Evolutionary conservation across 768 basidiomycete genomes (phyloP), one percentile per base, ranked within the genome.

Genomic region (Mycena capillaripes): DNA sequence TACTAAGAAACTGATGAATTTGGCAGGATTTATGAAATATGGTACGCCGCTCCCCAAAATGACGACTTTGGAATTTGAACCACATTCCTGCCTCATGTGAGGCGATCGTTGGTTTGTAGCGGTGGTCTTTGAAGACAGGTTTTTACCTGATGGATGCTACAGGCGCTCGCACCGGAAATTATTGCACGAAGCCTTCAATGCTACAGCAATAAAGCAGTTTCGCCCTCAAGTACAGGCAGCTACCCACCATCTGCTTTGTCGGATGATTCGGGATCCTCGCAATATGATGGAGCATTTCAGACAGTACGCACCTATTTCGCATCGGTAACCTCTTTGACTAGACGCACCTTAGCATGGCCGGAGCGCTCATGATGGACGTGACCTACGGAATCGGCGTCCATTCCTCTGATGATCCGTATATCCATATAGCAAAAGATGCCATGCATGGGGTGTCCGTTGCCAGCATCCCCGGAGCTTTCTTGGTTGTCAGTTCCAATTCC

Each of bases 351-450:
- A 82, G 81, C 25, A 70, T 77, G 38, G 71, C 79, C 10, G 80
- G 66, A 6, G 74, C 74, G 14, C 78, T 77, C 36, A 69, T 80
- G 21, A 65, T 80, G 44, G 63, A 69, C 29, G 73, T 76, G 17
- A 71, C 81, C 9, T 81, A 82, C 66, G 80, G 80, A 21, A 76
- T 81, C 40, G 70, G 78, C 2, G 75, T 81, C 38, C 58, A 67
- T 2, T 59, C 67, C 7, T 44, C 65, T 0, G 69, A 78, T 40
- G 78, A 80, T 58, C 78, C 78, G 12, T 80, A 83, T 29, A 73
- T 80, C 64, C 64, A 75, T 8, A 71, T 78, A 4, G 77, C 78
- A 3, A 75, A 79, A 30, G 72, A 78, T 19, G 73, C 80, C 2
- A 76, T 79, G 73, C 75, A 76, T n/a, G 75, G 76, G 27, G 66